Evolutionary conservation across 805 yeast genomes (phyloP), one percentile per base, ranked within the genome.

Genomic region (Zygoascus tannicola): DNA sequence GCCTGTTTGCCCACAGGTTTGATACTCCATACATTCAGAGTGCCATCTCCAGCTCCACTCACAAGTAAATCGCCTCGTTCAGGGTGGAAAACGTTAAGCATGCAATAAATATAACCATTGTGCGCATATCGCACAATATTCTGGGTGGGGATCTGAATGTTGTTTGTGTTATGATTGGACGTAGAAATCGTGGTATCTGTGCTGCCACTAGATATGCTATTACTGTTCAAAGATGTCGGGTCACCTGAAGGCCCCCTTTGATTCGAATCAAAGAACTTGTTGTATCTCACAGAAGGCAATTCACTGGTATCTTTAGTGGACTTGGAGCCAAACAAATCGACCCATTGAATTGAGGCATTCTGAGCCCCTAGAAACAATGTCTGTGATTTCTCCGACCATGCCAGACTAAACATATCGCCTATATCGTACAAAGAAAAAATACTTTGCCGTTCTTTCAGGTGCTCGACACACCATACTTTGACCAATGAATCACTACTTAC

Each of bases 401-500:
- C 74, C 28, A 90, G 64, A 5, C 95, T 81, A 58, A 90, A 90
- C 15, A 90, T 82, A 61, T 90, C 98, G 41, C 98, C 98, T 41
- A 90, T 81, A 64, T 90, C 98, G 30, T 82, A 73, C 8, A 82
- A 62, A 1, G 95, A 81, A 60, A 90, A 90, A 5, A 88, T 76
- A 0, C 94, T 82, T 54, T 83, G 82, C 0, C 82, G 61, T 32
- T 52, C 57, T 22, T 48, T 43, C 26, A 58, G 51, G 2, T 64
- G 60, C 1, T 71, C 62, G 18, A 85, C 67, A 45, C 81, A 78
- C 94, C 95, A 92, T 1, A 86, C 78, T 57, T 86, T 84, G 26
- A 90, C 81, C 39, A 90, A 66, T 2, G 97, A 87, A 58, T 90
- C 97, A 5, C 92, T 79, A 1, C 95, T 90, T 2, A 92, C 96